Evolutionary conservation across 2,329 filamentous ascomycete species (phyloP).

Genomic region (Aspergillus pseudoviridinutans): DNA sequence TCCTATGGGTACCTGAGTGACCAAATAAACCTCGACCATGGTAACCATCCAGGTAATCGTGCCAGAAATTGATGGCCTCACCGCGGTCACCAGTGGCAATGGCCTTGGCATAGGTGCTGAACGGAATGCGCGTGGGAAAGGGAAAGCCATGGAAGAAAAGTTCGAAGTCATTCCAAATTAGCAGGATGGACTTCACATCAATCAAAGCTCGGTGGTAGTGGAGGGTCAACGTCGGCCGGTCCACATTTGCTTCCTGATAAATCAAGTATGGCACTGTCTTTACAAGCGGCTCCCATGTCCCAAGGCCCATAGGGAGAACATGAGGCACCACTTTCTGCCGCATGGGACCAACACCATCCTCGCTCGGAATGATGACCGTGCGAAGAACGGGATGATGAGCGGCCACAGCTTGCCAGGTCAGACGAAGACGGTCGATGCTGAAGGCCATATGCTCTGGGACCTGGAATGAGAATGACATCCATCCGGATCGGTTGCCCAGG

Average conservation of each 20-base stretch:
- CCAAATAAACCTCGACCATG: not conserved
- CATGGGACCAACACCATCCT: not conserved
- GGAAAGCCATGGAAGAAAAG: not conserved
- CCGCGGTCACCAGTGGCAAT: not conserved
- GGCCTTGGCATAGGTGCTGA: not conserved
- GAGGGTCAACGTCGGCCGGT: not conserved
- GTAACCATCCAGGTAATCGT: not conserved
- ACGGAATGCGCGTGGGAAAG: not conserved
- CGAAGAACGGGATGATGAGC: not conserved
- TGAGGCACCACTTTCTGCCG: not conserved
- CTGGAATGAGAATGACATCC: not conserved
- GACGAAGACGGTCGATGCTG: not conserved
- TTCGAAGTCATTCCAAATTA: not conserved
- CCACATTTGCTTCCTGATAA: not conserved
- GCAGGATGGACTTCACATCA: not conserved
- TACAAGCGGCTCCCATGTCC: not conserved
- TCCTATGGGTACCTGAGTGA: not conserved
- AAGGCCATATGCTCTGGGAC: not conserved
- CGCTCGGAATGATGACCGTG: not conserved
- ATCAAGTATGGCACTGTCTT: not conserved
- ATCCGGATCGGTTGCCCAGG: not conserved
- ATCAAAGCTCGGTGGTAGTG: not conserved
- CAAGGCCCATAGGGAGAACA: not conserved
- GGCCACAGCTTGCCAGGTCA: not conserved
- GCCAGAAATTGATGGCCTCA: not conserved